Evolutionary conservation across 495 filamentous ascomycete species (phyloP).

Genomic region (Acidiella bohemica): DNA sequence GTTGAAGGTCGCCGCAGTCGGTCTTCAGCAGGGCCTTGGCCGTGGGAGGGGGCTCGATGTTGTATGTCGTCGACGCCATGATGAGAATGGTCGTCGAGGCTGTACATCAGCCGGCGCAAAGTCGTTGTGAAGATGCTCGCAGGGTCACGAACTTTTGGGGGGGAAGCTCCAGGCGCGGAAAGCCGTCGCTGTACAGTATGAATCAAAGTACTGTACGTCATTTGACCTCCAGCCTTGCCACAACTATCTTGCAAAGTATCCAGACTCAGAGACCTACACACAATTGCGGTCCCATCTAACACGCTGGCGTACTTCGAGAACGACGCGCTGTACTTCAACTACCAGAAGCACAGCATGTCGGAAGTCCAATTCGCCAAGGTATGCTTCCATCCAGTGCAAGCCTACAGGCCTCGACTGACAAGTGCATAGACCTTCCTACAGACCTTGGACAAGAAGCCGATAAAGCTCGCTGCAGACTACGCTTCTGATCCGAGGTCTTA

Average conservation of each 20-base stretch:
- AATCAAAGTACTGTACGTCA: too few relatives aligned
- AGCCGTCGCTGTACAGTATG: too few relatives aligned
- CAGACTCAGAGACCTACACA: too few relatives aligned
- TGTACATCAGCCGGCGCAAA: neutral
- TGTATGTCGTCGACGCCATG: slow-evolving; percentile 86
- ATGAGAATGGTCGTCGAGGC: slow-evolving; percentile 1
- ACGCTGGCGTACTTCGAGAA: slow-evolving; percentile 13
- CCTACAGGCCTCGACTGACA: too few relatives aligned
- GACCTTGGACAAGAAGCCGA: slow-evolving; percentile 57
- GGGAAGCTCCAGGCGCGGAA: too few relatives aligned
- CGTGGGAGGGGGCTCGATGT: slow-evolving; percentile 83
- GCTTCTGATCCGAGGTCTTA: slow-evolving; percentile 67
- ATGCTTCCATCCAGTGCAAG: too few relatives aligned
- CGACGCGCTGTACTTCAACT: slow-evolving; percentile 16
- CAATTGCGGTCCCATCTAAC: too few relatives aligned
- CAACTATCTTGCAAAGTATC: too few relatives aligned
- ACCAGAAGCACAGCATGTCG: slow-evolving; percentile 14
- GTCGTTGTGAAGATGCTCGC: neutral
- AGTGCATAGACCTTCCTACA: slow-evolving; percentile 69
- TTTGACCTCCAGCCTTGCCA: too few relatives aligned
- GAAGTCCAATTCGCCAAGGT: slow-evolving; percentile 52
- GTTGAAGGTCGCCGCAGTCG: slow-evolving; percentile 69
- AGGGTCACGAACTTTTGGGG: too few relatives aligned
- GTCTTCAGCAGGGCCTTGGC: slow-evolving; percentile 83
- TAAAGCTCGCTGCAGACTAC: slow-evolving; percentile 71